Evolutionary conservation across 148 eudicot species (phyloP), one percentile per base, ranked within the genome.

Genomic region (Vaccinium macrocarpon): DNA sequence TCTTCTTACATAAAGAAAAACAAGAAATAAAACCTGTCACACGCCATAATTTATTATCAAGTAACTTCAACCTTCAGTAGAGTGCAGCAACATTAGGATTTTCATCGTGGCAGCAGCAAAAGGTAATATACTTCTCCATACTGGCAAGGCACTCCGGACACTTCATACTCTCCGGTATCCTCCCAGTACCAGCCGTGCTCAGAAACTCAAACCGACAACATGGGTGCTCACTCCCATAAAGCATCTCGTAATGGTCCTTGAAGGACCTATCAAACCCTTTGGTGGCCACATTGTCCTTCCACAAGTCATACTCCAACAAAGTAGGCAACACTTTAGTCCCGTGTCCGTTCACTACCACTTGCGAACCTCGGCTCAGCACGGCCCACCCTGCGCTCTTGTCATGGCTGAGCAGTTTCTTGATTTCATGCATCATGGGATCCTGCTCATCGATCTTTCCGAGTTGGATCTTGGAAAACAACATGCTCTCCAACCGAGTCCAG

Each of bases 401-500:
- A 8, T 86, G 87, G 86, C 93, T 91, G 1, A 90, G 86, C 19
- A 93, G 76, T 72, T 86, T 90, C 87, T 89, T 86, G 79, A 93
- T 84, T 55, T 90, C 92, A 19, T 83, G 91, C 52, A 88, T 78
- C 78, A 88, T 77, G 6, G 82, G 59, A 48, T 93, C 96, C 10
- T 82, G 82, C 25, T 90, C 90, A 35, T 87, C 83, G 0, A 80
- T 81, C 10, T 48, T 79, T 0, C 84, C 87, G 0, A 93, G 86
- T 79, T 90, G 91, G 35, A 93, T 88, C 88, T 93, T 93, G 21
- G 95, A 93, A 78, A 53, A 85, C 76, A 93, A 78, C 95, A 93
- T 93, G 90, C 95, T 93, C 77, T 93, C 91, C 6, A 93, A 78
- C 32, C 95, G 82, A 1, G 91, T 88, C 95, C 95, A 93, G 79